Evolutionary conservation across 257 asterid species (phyloP).

Genomic region (Solanum chilense): DNA sequence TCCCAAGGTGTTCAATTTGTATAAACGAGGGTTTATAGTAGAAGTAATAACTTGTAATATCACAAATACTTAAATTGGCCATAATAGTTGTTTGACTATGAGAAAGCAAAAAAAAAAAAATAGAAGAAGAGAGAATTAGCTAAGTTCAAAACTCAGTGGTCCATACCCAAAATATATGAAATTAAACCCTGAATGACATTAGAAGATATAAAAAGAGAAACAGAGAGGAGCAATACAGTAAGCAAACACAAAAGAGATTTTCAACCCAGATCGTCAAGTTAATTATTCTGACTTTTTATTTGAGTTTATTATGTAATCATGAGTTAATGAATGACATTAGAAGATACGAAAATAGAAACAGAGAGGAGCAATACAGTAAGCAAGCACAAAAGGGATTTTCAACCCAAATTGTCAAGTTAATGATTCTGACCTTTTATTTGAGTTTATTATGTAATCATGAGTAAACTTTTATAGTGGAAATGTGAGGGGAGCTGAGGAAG

Average conservation of each 20-base stretch:
- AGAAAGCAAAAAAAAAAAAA: not conserved
- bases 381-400: not conserved
- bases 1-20: not conserved
- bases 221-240: not conserved
- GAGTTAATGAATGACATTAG: not conserved
- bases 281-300: not conserved
- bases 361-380: not conserved
- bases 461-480: not conserved
- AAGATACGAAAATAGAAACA: not conserved
- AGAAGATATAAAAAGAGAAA: not conserved
- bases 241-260: not conserved
- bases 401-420: not conserved
- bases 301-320: not conserved
- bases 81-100: not conserved
- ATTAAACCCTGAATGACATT: not conserved
- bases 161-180: not conserved
- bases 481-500: not conserved
- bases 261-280: not conserved
- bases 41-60: not conserved
- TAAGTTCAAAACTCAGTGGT: not conserved
- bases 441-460: not conserved
- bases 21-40: not conserved
- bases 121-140: not conserved
- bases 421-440: not conserved
- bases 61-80: not conserved